Conservation (phyloP, 768 basidiomycete genomes). For the Chalciporus sphaerocephalus region DNA sequence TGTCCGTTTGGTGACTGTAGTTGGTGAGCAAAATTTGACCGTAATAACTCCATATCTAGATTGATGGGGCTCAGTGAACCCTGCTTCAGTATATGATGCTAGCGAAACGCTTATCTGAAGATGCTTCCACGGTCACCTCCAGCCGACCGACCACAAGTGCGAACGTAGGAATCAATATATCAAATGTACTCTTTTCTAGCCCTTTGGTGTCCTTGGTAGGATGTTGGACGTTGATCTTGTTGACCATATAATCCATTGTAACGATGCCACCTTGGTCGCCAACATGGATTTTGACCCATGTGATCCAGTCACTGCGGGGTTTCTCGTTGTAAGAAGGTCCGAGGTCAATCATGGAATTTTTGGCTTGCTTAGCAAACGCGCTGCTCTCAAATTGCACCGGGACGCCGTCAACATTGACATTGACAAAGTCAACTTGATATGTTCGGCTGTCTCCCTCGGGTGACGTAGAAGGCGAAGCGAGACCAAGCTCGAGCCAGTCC, state of each 20-base stretch:
- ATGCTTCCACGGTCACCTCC: conserved; percentile 54
- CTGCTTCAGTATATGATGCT: background rate
- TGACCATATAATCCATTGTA: conserved; percentile 65
- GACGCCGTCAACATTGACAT: conserved; percentile 60
- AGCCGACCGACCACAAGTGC: conserved; percentile 61
- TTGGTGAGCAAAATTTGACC: conserved; percentile 57
- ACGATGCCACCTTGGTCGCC: conserved; percentile 49
- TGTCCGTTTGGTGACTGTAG: conserved; percentile 37
- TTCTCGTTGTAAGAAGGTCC: conserved; percentile 49
- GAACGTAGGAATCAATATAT: conserved; percentile 68
- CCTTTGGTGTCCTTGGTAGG: conserved; percentile 26
- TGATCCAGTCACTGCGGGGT: conserved; percentile 55
- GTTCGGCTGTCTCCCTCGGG: conserved; percentile 21
- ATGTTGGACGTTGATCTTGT: conserved; percentile 14
- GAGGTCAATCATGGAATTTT: conserved; percentile 31
- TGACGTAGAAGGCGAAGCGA: conserved; percentile 39
- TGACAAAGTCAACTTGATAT: conserved; percentile 47
- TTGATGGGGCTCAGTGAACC: conserved; percentile 27
- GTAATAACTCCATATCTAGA: conserved; percentile 40
- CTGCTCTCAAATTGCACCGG: conserved; percentile 57
- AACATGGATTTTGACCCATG: conserved; percentile 59
- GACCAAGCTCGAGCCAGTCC: conserved; percentile 76
- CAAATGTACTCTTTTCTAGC: conserved; percentile 30
- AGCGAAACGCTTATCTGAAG: conserved; percentile 43
- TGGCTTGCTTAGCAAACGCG: conserved; percentile 36